Evolutionary conservation across 139 green algal genomes (phyloP).

Genomic region (Pleodorina starrii): DNA sequence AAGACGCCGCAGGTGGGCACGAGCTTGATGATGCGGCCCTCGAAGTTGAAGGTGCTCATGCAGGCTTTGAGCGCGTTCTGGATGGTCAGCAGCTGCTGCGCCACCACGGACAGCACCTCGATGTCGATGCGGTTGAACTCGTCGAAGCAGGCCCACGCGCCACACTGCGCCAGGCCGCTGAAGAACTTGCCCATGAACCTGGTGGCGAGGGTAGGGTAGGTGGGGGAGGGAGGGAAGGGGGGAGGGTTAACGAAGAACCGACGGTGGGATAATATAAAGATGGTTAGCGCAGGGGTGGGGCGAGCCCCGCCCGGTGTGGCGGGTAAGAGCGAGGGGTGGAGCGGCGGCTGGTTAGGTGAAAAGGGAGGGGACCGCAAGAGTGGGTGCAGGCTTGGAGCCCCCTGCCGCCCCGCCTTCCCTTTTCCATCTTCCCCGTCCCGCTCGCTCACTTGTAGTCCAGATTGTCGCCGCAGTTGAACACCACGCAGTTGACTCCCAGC

Average conservation of each 20-base stretch:
- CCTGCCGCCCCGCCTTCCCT: too few species aligned
- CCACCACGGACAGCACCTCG: conserved; percentile 90
- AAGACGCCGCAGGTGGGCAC: conserved; percentile 87
- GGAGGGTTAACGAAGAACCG: too few species aligned
- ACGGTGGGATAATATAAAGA: too few species aligned
- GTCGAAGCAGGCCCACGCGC: conserved; percentile 92
- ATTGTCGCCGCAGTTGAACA: conserved; percentile 96
- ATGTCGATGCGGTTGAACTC: conserved; percentile 95
- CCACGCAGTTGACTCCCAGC: conserved; percentile 90
- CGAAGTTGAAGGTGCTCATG: conserved; percentile 87
- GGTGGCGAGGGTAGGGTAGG: too few species aligned
- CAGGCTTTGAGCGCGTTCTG: conserved; percentile 84
- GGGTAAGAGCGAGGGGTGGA: too few species aligned
- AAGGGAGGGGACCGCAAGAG: too few species aligned
- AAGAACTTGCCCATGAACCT: conserved; percentile 93
- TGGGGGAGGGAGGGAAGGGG: too few species aligned
- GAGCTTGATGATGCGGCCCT: conserved; percentile 86
- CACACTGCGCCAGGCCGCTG: conserved; percentile 85
- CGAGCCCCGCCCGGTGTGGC: too few species aligned
- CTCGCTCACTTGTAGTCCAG: conserved; percentile 84
- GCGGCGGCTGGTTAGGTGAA: too few species aligned
- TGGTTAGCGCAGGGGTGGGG: too few species aligned
- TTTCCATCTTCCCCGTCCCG: too few species aligned
- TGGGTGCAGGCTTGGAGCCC: too few species aligned
- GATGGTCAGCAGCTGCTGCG: conserved; percentile 91